Base-by-base conservation (phyloP, 2,329 filamentous ascomycete species). In the Lizonia empirigonia region DNA sequence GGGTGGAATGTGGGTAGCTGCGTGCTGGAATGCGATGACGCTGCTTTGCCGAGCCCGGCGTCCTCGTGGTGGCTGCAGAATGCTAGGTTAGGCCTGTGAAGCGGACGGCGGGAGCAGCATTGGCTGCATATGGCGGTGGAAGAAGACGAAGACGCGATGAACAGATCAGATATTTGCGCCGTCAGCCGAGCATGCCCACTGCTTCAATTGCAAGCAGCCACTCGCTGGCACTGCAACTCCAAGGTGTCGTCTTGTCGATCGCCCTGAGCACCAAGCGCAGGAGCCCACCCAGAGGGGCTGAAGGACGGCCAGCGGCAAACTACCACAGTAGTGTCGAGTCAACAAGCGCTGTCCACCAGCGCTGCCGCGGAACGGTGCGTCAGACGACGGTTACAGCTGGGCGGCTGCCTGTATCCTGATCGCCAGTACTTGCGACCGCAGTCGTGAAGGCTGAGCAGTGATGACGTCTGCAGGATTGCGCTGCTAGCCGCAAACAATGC, bases 21-120 rank as follows among this genome's bases (percentile, higher is more conserved):
- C 27, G 16, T 18, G 32, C 27, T 42, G 44, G 46, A 53, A 59
- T 53, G 48, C 56, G 41, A 45, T 45, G 53, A 38, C 27, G 56
- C 20, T 37, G 41, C 39, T 33, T 20, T 44, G 48, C 37, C 48
- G 30, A 49, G 45, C 34, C 41, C 27, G 32, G 42, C 29, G 48
- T 53, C 37, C 47, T 51, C 49, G 57, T 58, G 54, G 57, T 53
- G 51, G 51, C 49, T 53, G 48, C 44, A 46, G 35, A 23, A 27
- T 36, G 40, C 41, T 48, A 24, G 38, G 16, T 34, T 13, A 19
- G 33, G 22, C 32, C 26, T 13, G 18, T 15, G 15, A 42, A 42
- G 37, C n/a, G 39, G 7, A 15, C 37, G 9, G 20, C 18, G 9
- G 33, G 26, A 19, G 19, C 8, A 29, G 32, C 26, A 23, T 19